Evolutionary conservation across 441 rosid species (phyloP).

Genomic region (Gossypium davidsonii): DNA sequence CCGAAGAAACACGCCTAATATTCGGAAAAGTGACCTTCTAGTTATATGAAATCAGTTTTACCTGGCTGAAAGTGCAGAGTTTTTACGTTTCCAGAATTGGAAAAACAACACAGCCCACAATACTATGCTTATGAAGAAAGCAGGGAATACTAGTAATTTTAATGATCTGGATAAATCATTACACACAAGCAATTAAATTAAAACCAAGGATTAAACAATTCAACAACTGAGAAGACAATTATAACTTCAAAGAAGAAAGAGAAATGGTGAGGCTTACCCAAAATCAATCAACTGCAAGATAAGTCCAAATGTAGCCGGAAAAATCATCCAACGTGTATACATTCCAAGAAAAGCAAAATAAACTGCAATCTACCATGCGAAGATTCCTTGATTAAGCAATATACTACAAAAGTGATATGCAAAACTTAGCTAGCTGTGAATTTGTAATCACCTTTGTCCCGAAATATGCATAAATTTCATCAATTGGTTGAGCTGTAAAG

Average conservation of each 20-base stretch:
- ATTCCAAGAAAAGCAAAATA: constrained; percentile 87
- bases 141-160: constrained; percentile 67
- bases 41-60: constrained; percentile 15
- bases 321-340: constrained; percentile 76
- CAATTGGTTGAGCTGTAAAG: constrained; percentile 68
- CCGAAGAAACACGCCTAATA: neutral
- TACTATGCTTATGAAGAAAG: constrained; percentile 58
- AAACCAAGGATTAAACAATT: constrained; percentile 11
- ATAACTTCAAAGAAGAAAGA: constrained; percentile 11
- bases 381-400: constrained; percentile 20
- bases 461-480: constrained; percentile 73
- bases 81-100: constrained; percentile 96
- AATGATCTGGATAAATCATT: constrained; percentile 43
- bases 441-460: constrained; percentile 62
- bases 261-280: constrained; percentile 38
- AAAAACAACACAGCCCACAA: constrained; percentile 86
- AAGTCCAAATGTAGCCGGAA: constrained; percentile 70
- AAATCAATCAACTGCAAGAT: constrained; percentile 61
- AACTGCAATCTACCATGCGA: constrained; percentile 58
- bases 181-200: neutral
- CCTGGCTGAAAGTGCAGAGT: constrained; percentile 71
- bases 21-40: neutral
- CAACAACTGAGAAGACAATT: constrained; percentile 11
- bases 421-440: neutral
- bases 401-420: constrained; percentile 1